Evolutionary conservation across 257 asterid species (phyloP).

Genomic region (Solanum medicagineum): DNA sequence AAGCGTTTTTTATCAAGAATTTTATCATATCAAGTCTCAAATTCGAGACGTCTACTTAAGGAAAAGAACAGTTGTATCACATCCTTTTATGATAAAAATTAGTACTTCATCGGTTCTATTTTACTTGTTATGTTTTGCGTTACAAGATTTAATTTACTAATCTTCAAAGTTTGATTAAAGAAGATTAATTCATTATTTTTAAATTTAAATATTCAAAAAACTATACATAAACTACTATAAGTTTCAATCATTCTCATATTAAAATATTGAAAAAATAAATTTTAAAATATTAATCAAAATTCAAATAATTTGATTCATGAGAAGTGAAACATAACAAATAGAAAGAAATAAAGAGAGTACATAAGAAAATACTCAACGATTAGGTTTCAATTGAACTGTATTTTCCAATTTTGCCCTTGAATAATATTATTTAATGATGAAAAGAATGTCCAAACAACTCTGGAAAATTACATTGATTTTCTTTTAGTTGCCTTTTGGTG

Average conservation of each 20-base stretch:
- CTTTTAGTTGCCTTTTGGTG: neutral
- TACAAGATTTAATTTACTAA: too few species aligned
- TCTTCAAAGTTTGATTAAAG: neutral
- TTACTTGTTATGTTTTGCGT: neutral
- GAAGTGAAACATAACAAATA: neutral
- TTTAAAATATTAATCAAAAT: neutral
- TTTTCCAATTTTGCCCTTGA: neutral
- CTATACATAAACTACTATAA: neutral
- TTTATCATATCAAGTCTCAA: too few species aligned
- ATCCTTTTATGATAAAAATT: too few species aligned
- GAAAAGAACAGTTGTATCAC: too few species aligned
- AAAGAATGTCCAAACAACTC: neutral
- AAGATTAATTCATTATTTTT: neutral
- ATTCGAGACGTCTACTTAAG: too few species aligned
- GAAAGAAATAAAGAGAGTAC: too few species aligned
- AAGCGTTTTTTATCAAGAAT: too few species aligned
- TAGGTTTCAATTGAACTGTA: neutral
- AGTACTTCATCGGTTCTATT: too few species aligned
- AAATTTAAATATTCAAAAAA: neutral
- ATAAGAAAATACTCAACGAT: neutral
- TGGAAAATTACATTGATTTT: neutral
- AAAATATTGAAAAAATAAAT: too few species aligned
- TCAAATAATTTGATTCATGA: neutral
- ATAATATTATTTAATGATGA: neutral
- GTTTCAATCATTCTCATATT: neutral